Percentiles rank a stretch among this genome's conserved stretches.
Evolutionary conservation across 768 basidiomycete genomes (phyloP).

Genomic region (Rhizopogon vinicolor): DNA sequence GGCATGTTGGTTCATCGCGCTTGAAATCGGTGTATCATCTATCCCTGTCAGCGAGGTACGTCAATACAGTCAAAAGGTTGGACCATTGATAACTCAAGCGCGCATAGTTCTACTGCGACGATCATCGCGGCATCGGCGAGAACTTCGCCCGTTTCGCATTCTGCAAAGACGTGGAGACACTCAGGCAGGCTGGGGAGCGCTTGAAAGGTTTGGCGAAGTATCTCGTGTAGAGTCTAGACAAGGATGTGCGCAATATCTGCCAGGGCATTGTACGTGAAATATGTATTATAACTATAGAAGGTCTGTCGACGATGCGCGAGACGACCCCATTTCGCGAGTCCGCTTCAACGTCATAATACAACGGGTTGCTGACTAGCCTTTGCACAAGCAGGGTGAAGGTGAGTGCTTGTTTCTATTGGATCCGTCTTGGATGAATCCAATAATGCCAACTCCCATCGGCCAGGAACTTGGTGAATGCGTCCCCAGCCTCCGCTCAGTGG

Average conservation of each 20-base stretch:
- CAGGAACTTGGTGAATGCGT: conserved; percentile 79
- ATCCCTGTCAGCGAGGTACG: conserved; percentile 94
- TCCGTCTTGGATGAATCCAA: conserved; percentile 39
- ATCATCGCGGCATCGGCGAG: conserved; percentile 84
- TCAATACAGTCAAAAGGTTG: not conserved
- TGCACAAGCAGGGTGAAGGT: conserved; percentile 78
- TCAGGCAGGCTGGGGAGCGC: conserved; percentile 78
- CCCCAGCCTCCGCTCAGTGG: conserved; percentile 71
- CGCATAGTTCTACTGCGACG: conserved; percentile 83
- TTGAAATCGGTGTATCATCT: conserved; percentile 85
- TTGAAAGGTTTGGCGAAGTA: conserved; percentile 71
- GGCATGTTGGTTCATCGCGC: conserved; percentile 93
- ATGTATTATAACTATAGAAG: not conserved
- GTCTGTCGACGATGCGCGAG: conserved; percentile 63
- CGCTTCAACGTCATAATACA: conserved; percentile 66
- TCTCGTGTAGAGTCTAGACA: conserved; percentile 24
- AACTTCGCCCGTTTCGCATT: conserved; percentile 87
- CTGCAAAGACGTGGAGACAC: conserved; percentile 91
- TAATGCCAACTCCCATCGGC: conserved; percentile 83
- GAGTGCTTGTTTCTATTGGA: conserved; percentile 47
- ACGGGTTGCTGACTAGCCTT: conserved; percentile 73
- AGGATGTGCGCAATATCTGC: not conserved
- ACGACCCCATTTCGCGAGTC: conserved; percentile 47
- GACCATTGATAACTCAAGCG: conserved; percentile 5
- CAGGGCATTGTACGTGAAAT: not conserved